Percentiles rank a stretch among this genome's conserved stretches.
Conservation (phyloP, 2,329 filamentous ascomycete genomes). For the Cercospora janseana region DNA sequence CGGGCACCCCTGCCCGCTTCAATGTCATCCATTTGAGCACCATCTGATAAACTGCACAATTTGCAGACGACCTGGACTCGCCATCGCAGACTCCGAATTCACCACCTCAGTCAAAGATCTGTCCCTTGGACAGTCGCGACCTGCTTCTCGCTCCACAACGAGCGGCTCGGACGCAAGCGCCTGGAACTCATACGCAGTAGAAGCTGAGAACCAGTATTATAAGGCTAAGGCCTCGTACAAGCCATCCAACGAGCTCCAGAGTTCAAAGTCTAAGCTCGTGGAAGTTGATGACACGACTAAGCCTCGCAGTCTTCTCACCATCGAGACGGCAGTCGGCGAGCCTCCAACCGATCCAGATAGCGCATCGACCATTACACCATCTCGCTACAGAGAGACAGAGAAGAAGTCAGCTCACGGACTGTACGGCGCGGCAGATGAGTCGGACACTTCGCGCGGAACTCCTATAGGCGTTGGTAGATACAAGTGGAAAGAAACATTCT, state of each 20-base stretch:
- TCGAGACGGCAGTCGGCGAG: conserved; percentile 1
- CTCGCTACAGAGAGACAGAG: background rate
- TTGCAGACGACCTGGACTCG: conserved; percentile 23
- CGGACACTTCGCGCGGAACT: background rate
- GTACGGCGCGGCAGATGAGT: conserved; percentile 9
- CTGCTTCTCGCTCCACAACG: background rate
- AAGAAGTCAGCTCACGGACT: conserved; percentile 7
- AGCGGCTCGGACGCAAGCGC: background rate
- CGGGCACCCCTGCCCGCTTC: conserved; percentile 53
- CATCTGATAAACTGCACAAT: conserved; percentile 24
- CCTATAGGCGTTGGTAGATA: conserved; percentile 1
- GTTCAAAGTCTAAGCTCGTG: background rate
- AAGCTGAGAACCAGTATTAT: conserved; percentile 6
- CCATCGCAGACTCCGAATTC: background rate
- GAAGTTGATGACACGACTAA: background rate
- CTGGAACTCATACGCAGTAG: conserved; percentile 14
- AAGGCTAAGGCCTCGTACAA: conserved; percentile 6
- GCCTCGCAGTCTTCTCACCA: background rate
- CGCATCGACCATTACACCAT: conserved; percentile 4
- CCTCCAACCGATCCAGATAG: background rate
- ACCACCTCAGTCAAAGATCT: background rate
- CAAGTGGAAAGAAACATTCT: conserved; percentile 11
- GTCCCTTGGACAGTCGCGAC: background rate
- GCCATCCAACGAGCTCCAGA: conserved; percentile 2
- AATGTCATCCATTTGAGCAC: conserved; percentile 53